A percentile compares a stretch with the other conserved stretches of the same genome.
Evolutionary conservation across 1,139 yeast species (phyloP).

Genomic region (Taphrina betulina): DNA sequence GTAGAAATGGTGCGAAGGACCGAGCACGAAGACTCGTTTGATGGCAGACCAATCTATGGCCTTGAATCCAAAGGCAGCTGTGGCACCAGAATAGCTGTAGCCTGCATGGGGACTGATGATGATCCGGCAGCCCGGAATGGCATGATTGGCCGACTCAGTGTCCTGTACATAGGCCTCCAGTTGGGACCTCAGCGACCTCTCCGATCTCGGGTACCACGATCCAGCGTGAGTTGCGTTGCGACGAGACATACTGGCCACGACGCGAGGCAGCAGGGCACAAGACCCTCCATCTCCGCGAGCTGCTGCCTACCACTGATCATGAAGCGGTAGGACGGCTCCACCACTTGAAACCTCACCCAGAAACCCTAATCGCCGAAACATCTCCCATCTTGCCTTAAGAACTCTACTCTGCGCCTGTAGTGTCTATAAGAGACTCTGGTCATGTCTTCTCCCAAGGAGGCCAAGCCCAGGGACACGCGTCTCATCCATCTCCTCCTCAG

Average conservation of each 20-base stretch:
- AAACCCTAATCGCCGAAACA: too few relatives aligned
- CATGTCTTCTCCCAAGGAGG: constrained; percentile 27
- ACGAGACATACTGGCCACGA: constrained; percentile 44
- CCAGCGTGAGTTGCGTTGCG: constrained; percentile 84
- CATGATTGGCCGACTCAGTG: constrained; percentile 37
- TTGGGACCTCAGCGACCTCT: constrained; percentile 51
- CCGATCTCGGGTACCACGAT: constrained; percentile 69
- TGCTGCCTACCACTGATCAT: too few relatives aligned
- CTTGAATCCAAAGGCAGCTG: constrained; percentile 74
- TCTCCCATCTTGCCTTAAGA: too few relatives aligned
- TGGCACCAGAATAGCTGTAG: constrained; percentile 72
- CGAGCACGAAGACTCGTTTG: constrained; percentile 72
- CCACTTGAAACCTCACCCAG: too few relatives aligned
- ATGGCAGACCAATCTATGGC: constrained; percentile 62
- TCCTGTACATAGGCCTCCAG: constrained; percentile 50
- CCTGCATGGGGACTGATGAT: constrained; percentile 70
- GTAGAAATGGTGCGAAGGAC: constrained; percentile 93
- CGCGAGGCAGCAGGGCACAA: too few relatives aligned
- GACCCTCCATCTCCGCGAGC: too few relatives aligned
- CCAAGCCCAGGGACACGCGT: constrained; percentile 80
- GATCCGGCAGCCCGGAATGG: constrained; percentile 40
- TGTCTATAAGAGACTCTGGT: too few relatives aligned
- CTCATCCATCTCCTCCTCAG: constrained; percentile 86
- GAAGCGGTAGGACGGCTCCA: too few relatives aligned
- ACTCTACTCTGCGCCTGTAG: too few relatives aligned